Evolutionary conservation across 768 basidiomycete genomes (phyloP).

Genomic region (Russula virescens): DNA sequence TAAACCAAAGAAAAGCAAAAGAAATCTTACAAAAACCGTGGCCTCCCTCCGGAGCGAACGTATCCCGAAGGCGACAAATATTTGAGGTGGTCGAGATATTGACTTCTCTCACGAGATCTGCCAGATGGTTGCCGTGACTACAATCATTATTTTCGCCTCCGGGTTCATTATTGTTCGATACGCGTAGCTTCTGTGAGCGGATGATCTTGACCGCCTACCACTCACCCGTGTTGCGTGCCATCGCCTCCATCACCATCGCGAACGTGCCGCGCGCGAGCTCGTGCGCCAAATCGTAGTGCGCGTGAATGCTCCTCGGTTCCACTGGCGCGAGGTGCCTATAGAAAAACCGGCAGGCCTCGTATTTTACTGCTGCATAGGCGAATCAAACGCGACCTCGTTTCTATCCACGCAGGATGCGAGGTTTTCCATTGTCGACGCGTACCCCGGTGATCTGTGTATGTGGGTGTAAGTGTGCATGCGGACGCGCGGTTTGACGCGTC

Average conservation of each 20-base stretch:
- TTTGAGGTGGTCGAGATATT: constrained; percentile 80
- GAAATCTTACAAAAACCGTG: constrained; percentile 46
- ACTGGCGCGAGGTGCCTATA: constrained; percentile 57
- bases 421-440: constrained; percentile 52
- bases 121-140: constrained; percentile 15
- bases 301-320: constrained; percentile 51
- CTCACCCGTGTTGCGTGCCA: constrained; percentile 61
- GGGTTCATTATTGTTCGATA: constrained; percentile 16
- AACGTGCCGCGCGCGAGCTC: constrained; percentile 90
- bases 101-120: constrained; percentile 63
- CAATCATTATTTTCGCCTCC: no score
- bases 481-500: background rate
- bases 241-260: constrained; percentile 81
- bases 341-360: constrained; percentile 73
- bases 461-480: background rate
- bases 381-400: constrained; percentile 85
- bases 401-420: constrained; percentile 64
- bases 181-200: constrained; percentile 42
- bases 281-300: constrained; percentile 56
- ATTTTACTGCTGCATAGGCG: constrained; percentile 40
- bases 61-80: constrained; percentile 74
- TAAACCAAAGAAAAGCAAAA: no score
- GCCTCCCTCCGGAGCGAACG: constrained; percentile 54
- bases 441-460: constrained; percentile 55
- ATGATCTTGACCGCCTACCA: constrained; percentile 91